Evolutionary conservation across 2,329 filamentous ascomycete species (phyloP).

Genomic region (Ceratocystis ficicola): DNA sequence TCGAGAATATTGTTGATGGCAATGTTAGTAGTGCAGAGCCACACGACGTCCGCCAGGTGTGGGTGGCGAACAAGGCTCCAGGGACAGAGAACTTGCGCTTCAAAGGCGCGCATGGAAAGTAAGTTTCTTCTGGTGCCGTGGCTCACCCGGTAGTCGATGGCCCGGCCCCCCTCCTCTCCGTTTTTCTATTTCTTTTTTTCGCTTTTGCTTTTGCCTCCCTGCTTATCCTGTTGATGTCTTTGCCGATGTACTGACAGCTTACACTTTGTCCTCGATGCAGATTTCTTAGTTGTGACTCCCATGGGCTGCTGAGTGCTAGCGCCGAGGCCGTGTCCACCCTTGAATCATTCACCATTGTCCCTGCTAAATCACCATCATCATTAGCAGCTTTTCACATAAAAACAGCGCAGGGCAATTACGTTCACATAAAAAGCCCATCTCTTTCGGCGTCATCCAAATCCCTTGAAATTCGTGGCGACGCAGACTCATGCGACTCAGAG

Average conservation of each 20-base stretch:
- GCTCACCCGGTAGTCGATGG: too few relatives aligned
- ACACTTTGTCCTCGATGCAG: slow-evolving; percentile 32
- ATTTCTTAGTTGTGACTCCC: slow-evolving; percentile 76
- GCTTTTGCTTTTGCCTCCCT: not conserved
- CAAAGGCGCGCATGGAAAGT: slow-evolving; percentile 83
- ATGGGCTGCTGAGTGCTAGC: slow-evolving; percentile 63
- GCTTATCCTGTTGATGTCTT: not conserved
- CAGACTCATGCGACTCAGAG: slow-evolving; percentile 52
- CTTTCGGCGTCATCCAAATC: slow-evolving; percentile 38
- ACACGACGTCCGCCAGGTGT: slow-evolving; percentile 91
- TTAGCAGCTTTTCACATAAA: slow-evolving; percentile 61
- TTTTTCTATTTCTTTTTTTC: not conserved
- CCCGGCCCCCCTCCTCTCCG: too few relatives aligned
- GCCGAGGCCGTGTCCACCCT: slow-evolving; percentile 72
- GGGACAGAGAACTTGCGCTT: slow-evolving; percentile 75
- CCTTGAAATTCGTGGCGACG: slow-evolving; percentile 65
- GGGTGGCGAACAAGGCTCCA: slow-evolving; percentile 72
- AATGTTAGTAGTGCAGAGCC: slow-evolving; percentile 80
- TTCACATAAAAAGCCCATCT: slow-evolving; percentile 44
- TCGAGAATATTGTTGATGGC: slow-evolving; percentile 81
- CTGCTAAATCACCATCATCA: slow-evolving; percentile 45
- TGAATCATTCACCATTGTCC: slow-evolving; percentile 64
- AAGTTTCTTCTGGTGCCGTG: slow-evolving; percentile 24
- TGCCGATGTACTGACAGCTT: slow-evolving; percentile 9
- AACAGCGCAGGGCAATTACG: slow-evolving; percentile 57